Base-by-base conservation (phyloP, 768 basidiomycete genomes). In the Chlorophyllum brunneum region DNA sequence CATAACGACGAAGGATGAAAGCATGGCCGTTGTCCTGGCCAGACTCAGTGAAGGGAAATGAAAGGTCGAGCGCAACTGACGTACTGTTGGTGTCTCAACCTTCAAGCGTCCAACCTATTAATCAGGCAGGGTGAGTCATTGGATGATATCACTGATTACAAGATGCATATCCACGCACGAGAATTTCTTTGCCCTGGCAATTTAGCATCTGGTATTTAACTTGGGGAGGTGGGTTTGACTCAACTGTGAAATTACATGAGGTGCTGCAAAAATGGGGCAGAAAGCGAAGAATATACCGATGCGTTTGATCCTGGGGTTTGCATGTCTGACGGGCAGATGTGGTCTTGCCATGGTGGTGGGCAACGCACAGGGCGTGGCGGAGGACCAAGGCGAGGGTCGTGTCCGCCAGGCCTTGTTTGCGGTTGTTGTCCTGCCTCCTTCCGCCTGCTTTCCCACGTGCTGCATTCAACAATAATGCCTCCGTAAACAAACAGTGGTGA, bases 181-280 rank as follows among this genome's bases (percentile, higher is more conserved):
- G 79, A 52, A 95, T 92, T 65, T 92, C 84, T 64, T 85, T 83
- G 2, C 88, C 89, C 66, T 95, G 90, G 57, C 91, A 83, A 61
- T 84, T 84, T 44, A 97, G 82, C 56, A 91, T 87, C 76, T 95
- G 93, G 66, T 92, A 95, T 71, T 95, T 95, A 41, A 95, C 92
- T 36, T 79, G 75, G 31, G 87, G 87, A 54, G 83, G 70, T 63
- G 64, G 54, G 68, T 63, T 38, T 56, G 49, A 50, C 29, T 57
- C 44, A 44, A 58, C 46, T 44, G 52, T 58, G 30, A 59, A 56
- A 47, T 54, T 50, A 31, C 56, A 36, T 42, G 22, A 40, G 24
- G 16, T 22, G 38, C 43, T 51, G 33, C 47, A 31, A 38, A 45
- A 34, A 39, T n/a, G 26, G 45, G 33, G 5, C 36, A 49, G 41